phyloP scores from a whole-genome alignment of 257 asterid species.

The Prunella vulgaris region DNA sequence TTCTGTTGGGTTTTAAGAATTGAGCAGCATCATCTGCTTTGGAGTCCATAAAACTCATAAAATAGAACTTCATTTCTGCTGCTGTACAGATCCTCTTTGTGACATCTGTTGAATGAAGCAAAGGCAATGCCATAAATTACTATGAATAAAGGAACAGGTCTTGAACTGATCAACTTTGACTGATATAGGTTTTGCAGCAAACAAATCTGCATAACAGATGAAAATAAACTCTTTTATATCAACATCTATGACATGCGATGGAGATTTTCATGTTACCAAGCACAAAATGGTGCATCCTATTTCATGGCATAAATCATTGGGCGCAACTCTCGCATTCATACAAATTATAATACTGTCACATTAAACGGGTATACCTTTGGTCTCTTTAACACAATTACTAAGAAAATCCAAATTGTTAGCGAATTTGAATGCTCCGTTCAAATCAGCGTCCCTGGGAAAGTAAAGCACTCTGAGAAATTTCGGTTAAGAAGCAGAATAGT shows the following conservation, averaged over 20 bases:
- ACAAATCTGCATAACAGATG: neutral
- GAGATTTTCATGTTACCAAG: neutral
- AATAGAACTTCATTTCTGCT: slow-evolving; percentile 92
- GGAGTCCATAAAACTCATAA: slow-evolving; percentile 62
- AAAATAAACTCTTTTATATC: neutral
- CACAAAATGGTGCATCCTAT: neutral
- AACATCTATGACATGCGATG: neutral
- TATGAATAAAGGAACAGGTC: neutral
- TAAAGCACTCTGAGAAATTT: slow-evolving; percentile 17
- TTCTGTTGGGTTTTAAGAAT: slow-evolving; percentile 69
- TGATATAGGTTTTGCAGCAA: neutral
- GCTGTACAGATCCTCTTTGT: slow-evolving; percentile 85
- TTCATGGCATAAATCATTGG: neutral
- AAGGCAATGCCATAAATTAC: slow-evolving; percentile 21
- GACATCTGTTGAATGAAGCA: slow-evolving; percentile 59
- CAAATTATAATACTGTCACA: neutral
- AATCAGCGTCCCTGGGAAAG: slow-evolving; percentile 65
- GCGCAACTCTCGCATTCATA: neutral
- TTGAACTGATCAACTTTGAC: neutral
- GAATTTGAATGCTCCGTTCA: slow-evolving; percentile 78
- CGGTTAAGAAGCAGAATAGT: slow-evolving; percentile 17
- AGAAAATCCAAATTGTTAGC: slow-evolving; percentile 67
- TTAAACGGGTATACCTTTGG: slow-evolving; percentile 45
- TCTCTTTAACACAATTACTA: slow-evolving; percentile 64
- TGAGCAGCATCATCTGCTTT: slow-evolving; percentile 57